These are phyloP conservation scores for Sporothrix humicola DNA, from an alignment of 2,329 filamentous ascomycete species.

Conservation along the genomic window DNA sequence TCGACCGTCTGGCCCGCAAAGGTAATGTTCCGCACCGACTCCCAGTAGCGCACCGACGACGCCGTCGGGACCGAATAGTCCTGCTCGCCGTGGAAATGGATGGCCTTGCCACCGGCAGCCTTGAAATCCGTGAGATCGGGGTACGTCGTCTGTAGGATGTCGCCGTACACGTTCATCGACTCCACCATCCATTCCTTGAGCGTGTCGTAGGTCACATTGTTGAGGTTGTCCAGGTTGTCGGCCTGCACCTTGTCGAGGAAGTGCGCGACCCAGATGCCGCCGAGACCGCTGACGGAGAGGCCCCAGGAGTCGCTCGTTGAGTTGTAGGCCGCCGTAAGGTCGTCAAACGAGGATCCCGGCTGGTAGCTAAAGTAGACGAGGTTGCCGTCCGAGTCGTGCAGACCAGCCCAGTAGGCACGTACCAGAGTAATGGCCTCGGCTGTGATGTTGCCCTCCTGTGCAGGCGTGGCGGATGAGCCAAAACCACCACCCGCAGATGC, in stretches of 20 bases:
- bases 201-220: constrained; percentile 58
- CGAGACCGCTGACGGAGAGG: constrained; percentile 41
- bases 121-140: constrained; percentile 56
- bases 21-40: constrained; percentile 58
- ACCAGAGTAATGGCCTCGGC: constrained; percentile 40
- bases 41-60: constrained; percentile 49
- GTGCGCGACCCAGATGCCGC: constrained; percentile 44
- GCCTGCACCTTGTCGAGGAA: constrained; percentile 24
- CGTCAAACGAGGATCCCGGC: constrained; percentile 42
- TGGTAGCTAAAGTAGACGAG: constrained; percentile 47
- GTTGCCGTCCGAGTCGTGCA: constrained; percentile 46
- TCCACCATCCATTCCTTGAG: constrained; percentile 55
- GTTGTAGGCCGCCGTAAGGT: constrained; percentile 36
- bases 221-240: constrained; percentile 39
- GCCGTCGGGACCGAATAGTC: constrained; percentile 55
- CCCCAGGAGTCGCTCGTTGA: constrained; percentile 39
- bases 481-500: not conserved
- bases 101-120: constrained; percentile 54
- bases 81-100: constrained; percentile 60
- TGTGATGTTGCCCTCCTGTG: constrained; percentile 6
- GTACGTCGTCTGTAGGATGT: constrained; percentile 52
- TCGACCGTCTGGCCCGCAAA: constrained; percentile 33
- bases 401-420: constrained; percentile 46
- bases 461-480: constrained; percentile 23
- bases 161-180: constrained; percentile 55